phyloP scores from a whole-genome alignment of 306 rosid genomes.

The Rosa rugosa region DNA sequence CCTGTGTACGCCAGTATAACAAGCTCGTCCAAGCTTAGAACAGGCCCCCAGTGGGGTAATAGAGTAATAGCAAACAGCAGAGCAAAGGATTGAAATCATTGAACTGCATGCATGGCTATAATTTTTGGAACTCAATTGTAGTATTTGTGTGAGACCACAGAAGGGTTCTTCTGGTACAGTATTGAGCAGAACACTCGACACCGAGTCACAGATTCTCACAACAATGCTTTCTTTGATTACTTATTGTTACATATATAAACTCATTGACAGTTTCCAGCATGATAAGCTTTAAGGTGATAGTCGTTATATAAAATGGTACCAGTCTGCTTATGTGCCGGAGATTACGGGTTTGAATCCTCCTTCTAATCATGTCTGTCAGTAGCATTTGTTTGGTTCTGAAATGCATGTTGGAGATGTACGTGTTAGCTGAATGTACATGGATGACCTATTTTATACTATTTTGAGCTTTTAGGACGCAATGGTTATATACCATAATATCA shows the following conservation, averaged over 20 bases:
- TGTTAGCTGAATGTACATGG: too few species aligned
- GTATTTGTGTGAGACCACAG: background rate
- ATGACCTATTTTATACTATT: too few species aligned
- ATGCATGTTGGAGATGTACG: too few species aligned
- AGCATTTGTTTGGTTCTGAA: too few species aligned
- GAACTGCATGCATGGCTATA: background rate
- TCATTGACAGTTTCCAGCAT: background rate
- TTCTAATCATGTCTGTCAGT: too few species aligned
- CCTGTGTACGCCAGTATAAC: background rate
- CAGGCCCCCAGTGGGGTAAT: background rate
- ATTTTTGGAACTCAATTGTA: background rate
- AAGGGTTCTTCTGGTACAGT: background rate
- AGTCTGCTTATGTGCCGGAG: background rate
- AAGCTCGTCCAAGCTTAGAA: background rate
- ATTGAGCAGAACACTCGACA: background rate
- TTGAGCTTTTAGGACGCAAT: too few species aligned
- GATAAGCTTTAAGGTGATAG: background rate
- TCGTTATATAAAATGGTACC: too few species aligned
- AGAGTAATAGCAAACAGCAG: background rate
- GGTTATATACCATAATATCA: background rate
- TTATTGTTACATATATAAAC: background rate
- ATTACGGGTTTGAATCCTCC: too few species aligned
- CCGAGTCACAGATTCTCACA: background rate
- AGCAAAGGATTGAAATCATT: background rate
- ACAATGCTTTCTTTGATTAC: background rate